phyloP scores from a whole-genome alignment of 345 rosid genomes.

The Euclidium syriacum region DNA sequence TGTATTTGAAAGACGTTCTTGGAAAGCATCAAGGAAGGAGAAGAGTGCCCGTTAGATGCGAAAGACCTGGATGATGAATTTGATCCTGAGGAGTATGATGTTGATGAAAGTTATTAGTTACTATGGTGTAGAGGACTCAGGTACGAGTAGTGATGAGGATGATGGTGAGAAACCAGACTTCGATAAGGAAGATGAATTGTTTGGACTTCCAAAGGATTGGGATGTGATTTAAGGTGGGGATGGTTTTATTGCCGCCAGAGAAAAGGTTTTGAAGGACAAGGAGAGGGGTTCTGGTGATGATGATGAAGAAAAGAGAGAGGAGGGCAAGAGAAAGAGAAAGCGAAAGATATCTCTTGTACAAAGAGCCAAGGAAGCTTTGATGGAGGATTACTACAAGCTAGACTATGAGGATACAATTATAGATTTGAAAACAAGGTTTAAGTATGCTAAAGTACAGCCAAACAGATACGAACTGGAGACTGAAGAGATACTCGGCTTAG shows the following conservation, averaged over 20 bases:
- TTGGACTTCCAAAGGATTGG: conserved; percentile 76
- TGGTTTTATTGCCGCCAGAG: conserved; percentile 65
- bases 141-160: conserved; percentile 46
- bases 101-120: conserved; percentile 66
- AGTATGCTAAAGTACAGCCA: conserved; percentile 66
- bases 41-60: conserved; percentile 32
- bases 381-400: conserved; percentile 87
- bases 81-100: conserved; percentile 73
- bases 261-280: conserved; percentile 43
- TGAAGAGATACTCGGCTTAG: conserved; percentile 51
- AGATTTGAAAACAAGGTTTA: conserved; percentile 85
- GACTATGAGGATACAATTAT: conserved; percentile 90
- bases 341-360: conserved; percentile 53
- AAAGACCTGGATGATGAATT: conserved; percentile 66
- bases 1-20: conserved; percentile 64
- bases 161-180: conserved; percentile 67
- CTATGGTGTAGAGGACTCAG: conserved; percentile 57
- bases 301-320: conserved; percentile 13
- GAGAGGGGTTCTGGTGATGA: conserved; percentile 25
- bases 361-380: conserved; percentile 63
- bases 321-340: conserved; percentile 64
- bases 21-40: conserved; percentile 41
- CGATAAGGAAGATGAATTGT: conserved; percentile 77
- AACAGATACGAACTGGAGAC: conserved; percentile 58
- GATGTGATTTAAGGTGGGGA: conserved; percentile 44